Base-by-base conservation (phyloP, 495 filamentous ascomycete species). In the Bathelium albidoporum region DNA sequence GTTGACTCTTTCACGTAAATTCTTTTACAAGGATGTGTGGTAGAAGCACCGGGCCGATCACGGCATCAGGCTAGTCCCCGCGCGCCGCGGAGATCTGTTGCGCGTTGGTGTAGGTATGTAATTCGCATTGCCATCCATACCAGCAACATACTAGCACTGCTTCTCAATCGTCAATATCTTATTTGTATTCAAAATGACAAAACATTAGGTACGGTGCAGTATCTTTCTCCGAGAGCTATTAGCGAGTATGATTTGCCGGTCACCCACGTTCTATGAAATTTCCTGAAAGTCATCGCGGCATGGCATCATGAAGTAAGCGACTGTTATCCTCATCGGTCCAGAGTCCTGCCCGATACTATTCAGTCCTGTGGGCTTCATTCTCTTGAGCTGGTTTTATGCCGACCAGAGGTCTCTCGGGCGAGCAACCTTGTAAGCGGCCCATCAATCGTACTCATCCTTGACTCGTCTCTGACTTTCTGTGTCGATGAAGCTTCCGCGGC, bases 361-460 rank as follows among this genome's bases (percentile, higher is more conserved):
- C n/a, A n/a, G n/a, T 55, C 49, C 49, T 55, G 22, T 55, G 26
- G 49, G 49, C 49, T 28, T 29, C 49, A 55, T 55, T 20, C 12
- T 55, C 16, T n/a, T n/a, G n/a, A n/a, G n/a, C n/a, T n/a, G n/a
- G 49, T 24, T 55, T 24, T 55, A 10, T 24, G 22, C 29, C 16
- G 5, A 29, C 49, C 49, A 29, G 20, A 2, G 7, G 20, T 29
- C 16, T 24, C 29, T 29, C 29, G 26, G 16, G 24, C 49, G 7
- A 55, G 12, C 49, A 55, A 29, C 9, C 20, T 29, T 29, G 26
- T 24, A 55, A 28, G 26, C 9, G 16, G 49, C 26, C 29, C 26
- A 24, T 77, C 74, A 85, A 58, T 79, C 74, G 64, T 87, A 88
- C 55, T 87, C 83, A 18, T 87, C 84, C 79, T 87, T 87, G 29